These are phyloP conservation scores for Ramaria sp. DNA, from an alignment of 768 basidiomycete species.

Conservation along the genomic window DNA sequence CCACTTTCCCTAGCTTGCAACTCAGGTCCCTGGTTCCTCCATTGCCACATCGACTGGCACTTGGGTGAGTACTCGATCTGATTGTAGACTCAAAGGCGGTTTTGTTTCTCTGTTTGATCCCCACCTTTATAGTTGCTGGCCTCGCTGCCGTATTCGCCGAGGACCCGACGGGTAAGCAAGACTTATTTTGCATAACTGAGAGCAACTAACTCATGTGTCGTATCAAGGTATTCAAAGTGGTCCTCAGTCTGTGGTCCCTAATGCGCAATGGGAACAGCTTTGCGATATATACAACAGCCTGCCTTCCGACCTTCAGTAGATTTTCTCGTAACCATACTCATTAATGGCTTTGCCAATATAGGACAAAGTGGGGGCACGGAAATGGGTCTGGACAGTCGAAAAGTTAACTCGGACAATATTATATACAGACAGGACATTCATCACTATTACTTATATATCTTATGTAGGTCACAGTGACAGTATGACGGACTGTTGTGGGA, in stretches of 20 bases:
- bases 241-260: background rate
- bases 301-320: background rate
- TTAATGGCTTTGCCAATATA: too few species aligned
- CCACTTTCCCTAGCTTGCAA: background rate
- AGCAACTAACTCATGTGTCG: background rate
- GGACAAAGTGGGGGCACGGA: too few species aligned
- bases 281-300: constrained; percentile 7
- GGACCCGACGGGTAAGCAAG: constrained; percentile 14
- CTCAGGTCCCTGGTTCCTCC: constrained; percentile 22
- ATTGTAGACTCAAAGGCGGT: background rate
- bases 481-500: too few species aligned
- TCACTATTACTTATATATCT: too few species aligned
- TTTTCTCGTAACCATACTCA: too few species aligned
- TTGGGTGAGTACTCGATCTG: constrained; percentile 13
- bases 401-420: too few species aligned
- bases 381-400: too few species aligned
- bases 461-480: too few species aligned
- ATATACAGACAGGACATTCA: too few species aligned
- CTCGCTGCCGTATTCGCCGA: constrained; percentile 30
- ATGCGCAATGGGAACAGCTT: constrained; percentile 1
- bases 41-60: constrained; percentile 38
- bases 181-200: background rate
- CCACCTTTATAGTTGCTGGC: constrained; percentile 12
- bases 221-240: background rate
- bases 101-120: background rate